Percentiles rank a stretch among this genome's conserved stretches.
These are phyloP conservation scores for Fragaria vesca DNA, from an alignment of 306 rosid species.

Conservation along the genomic window DNA sequence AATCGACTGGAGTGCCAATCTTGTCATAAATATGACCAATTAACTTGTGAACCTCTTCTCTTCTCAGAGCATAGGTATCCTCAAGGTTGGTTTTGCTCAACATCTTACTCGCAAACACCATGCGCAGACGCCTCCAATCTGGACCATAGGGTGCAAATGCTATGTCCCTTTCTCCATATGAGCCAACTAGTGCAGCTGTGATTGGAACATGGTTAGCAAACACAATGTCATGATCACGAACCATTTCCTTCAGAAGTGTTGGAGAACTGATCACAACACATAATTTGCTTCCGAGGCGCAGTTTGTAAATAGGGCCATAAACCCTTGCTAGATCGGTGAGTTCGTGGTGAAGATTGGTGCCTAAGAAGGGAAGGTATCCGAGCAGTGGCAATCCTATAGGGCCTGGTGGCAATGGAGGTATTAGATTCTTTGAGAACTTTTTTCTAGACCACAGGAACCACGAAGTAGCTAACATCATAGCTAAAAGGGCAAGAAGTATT, in stretches of 20 bases:
- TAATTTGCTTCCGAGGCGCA: conserved; percentile 25
- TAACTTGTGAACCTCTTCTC: conserved; percentile 23
- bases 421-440: background rate
- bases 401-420: conserved; percentile 30
- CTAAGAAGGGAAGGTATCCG: conserved; percentile 37
- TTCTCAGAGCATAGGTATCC: conserved; percentile 4
- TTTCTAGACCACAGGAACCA: conserved; percentile 1
- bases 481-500: background rate
- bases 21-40: conserved; percentile 16
- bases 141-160: conserved; percentile 25
- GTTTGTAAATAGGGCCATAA: conserved; percentile 39
- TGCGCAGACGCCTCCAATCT: conserved; percentile 33
- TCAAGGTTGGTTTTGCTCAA: conserved; percentile 23
- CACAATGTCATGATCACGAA: conserved; percentile 29
- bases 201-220: conserved; percentile 35
- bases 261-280: conserved; percentile 25
- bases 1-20: conserved; percentile 8
- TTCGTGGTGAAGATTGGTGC: conserved; percentile 25
- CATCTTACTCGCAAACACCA: conserved; percentile 28
- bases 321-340: conserved; percentile 19
- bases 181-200: background rate
- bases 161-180: conserved; percentile 25
- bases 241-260: conserved; percentile 22
- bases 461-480: background rate
- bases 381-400: conserved; percentile 36